Evolutionary conservation across 169 alveolate species (phyloP), one percentile per base, ranked within the genome.

Genomic region (Plasmodium ovale): DNA sequence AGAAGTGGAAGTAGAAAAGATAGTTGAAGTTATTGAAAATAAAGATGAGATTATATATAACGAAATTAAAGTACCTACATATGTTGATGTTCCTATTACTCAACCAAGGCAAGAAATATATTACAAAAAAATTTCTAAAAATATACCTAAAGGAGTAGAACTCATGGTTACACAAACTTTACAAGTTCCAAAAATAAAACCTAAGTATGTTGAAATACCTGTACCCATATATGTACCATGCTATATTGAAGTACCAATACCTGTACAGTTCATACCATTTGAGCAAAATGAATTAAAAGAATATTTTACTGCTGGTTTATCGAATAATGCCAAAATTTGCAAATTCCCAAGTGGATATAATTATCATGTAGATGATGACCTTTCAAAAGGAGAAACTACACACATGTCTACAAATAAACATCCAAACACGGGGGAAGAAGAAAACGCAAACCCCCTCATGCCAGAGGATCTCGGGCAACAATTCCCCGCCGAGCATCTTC

Each of bases 231-330:
- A 74, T 25, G 77, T 62, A 1, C 88, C 88, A 2, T 59, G 72
- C 29, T 74, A 74, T 60, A 37, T 74, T n/a, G 88, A 74, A 74
- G 88, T 74, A 7, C 88, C 88, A 23, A 74, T 74, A 42, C 88
- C 88, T 21, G 49, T 39, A 42, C 88, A 74, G 23, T 74, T 60
- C n/a, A 74, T 74, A n/a, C 88, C 88, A 5, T 44, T 59, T 12
- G 58, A 44, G 1, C 47, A 74, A 44, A 37, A 65, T 27, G 88
- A 53, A 12, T 27, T 47, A 9, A 74, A 60, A 49, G 77, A 74
- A 1, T 65, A 74, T 59, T 74, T 74, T 29, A 59, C 77, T 1
- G 37, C 56, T 23, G 77, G 88, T 7, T 19, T 74, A 3, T 42
- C 42, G 25, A 60, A 60, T 19, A 23, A 10, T 12, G 2, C 42